These are phyloP conservation scores for Coemansia sp. DNA, from an alignment of 192 early-diverging fungal genomes.

Conservation along the genomic window DNA sequence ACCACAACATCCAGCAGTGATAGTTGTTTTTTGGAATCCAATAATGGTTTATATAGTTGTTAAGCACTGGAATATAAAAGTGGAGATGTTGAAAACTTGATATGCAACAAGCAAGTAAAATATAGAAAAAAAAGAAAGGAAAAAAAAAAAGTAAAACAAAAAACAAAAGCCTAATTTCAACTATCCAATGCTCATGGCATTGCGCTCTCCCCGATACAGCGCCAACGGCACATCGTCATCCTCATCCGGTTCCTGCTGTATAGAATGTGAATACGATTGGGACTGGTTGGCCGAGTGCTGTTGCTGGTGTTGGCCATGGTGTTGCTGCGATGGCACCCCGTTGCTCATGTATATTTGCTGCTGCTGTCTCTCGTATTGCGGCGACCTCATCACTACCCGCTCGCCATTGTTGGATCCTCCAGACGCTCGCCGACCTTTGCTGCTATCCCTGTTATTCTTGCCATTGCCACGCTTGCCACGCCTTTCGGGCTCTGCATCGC, in stretches of 20 bases:
- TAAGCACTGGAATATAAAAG: no score
- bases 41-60: no score
- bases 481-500: not conserved
- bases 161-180: not conserved
- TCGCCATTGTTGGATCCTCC: slow-evolving; percentile 24
- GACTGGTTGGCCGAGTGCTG: not conserved
- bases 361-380: slow-evolving; percentile 56
- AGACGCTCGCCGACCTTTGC: slow-evolving; percentile 32
- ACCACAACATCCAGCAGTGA: no score
- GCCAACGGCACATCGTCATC: slow-evolving; percentile 66
- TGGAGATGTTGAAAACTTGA: no score
- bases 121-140: slow-evolving; percentile 7
- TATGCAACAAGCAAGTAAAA: not conserved
- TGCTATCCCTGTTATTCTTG: slow-evolving; percentile 9
- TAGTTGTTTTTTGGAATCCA: no score
- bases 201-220: slow-evolving; percentile 56
- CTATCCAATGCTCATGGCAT: slow-evolving; percentile 48
- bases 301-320: slow-evolving; percentile 12
- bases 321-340: slow-evolving; percentile 6
- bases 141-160: not conserved
- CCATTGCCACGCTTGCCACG: not conserved
- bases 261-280: not conserved
- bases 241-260: slow-evolving; percentile 51
- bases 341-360: slow-evolving; percentile 52
- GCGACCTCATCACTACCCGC: slow-evolving; percentile 47